Evolutionary conservation across 1,284 basidiomycete species (phyloP), one percentile per base, ranked within the genome.

Genomic region (Stereum hirsutum): DNA sequence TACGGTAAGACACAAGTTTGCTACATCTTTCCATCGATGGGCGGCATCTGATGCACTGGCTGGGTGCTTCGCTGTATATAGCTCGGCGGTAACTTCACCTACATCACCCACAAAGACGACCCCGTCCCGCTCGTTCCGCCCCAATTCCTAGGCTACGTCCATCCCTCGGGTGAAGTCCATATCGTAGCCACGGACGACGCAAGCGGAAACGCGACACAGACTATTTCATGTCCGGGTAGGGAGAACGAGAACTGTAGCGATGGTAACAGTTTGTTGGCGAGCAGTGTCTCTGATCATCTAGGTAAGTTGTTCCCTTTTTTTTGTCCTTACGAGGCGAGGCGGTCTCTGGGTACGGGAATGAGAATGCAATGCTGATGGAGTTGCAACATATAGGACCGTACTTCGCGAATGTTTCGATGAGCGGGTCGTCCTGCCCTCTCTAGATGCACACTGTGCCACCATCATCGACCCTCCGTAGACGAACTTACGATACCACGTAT

Each of bases 21-120:
- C 32, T 23, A 15, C 27, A 10, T 20, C n/a, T 12, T 23, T n/a
- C 8, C 12, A n/a, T 19, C 39, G 14, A 6, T n/a, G 6, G 4
- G 30, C 14, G 8, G 25, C 38, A 5, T 31, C 53, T 51, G 21
- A 23, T 17, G n/a, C n/a, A n/a, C n/a, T n/a, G n/a, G n/a, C n/a
- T n/a, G n/a, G n/a, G n/a, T n/a, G n/a, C n/a, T 39, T 37, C 39
- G 24, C 10, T 26, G 15, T 15, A 6, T 19, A 5, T 28, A 62
- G 57, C 52, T 63, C 44, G 55, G 58, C 8, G 39, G 49, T 4
- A 38, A 45, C 31, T 59, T 57, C 43, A 51, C 60, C 49, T 50
- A 62, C 52, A 51, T 64, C 25, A 63, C 58, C 40, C 62, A 65
- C 56, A 57, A 60, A 51, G 27, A 62, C 24, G 64, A 66, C 49